Evolutionary conservation across 1,284 basidiomycete genomes (phyloP), one percentile per base, ranked within the genome.

Genomic region (Cutaneotrichosporon arboriforme): DNA sequence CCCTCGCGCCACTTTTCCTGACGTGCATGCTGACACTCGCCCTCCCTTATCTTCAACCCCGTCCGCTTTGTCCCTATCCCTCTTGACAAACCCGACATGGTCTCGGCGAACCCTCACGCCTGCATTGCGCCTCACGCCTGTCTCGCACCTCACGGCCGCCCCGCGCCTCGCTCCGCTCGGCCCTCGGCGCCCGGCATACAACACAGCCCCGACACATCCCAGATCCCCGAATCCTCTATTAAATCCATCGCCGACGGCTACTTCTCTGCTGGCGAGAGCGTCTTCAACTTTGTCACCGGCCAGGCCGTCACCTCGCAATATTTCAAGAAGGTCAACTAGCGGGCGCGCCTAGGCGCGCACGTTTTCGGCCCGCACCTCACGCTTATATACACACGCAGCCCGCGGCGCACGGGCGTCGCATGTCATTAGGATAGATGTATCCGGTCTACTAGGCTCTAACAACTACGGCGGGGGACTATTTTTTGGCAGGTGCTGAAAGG

Each of bases 271-370:
- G 93, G 93, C 55, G 93, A 97, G 75, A 85, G 85, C 13, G 75
- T 94, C 35, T 97, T 94, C 76, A 88, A 88, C 65, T 80, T 88
- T 69, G 77, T 86, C 39, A 85, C 90, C 65, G 84, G 82, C 20
- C 83, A 84, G 9, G 88, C 83, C 21, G 87, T 93, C 54, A 90
- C 85, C 68, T 91, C 85, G 72, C 62, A 78, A 33, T 92, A 89
- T 70, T 93, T 77, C 60, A 76, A 74, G 67, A 68, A 60, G 57
- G 26, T 42, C 23, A 44, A 47, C 38, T 49, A 41, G 39, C n/a
- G n/a, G n/a, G n/a, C n/a, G n/a, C n/a, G 37, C 8, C 8, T 8
- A 8, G 15, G 8, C 8, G 18, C 18, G 15, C 9, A 38, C 9
- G 7, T 18, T 10, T 8, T 13, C 37, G 10, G 17, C 39, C 13